Percentiles rank a stretch among this genome's conserved stretches.
These are phyloP conservation scores for Vigna angularis DNA, from an alignment of 306 rosid genomes.

Conservation along the genomic window DNA sequence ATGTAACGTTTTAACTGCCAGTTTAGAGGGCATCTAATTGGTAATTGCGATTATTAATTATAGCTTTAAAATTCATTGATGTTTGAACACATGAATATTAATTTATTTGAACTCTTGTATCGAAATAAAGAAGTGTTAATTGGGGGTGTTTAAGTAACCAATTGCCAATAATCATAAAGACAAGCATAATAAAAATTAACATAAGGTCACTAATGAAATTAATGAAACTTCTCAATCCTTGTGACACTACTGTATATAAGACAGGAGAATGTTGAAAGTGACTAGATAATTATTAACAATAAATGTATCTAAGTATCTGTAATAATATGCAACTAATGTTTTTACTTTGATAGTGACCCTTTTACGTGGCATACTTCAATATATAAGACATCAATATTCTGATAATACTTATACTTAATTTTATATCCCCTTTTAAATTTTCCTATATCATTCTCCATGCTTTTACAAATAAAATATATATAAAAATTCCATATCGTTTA, in stretches of 20 bases:
- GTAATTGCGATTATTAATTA: background rate
- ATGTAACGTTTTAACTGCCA: too few relatives aligned
- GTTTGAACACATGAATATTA: background rate
- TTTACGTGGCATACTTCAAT: too few relatives aligned
- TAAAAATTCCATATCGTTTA: too few relatives aligned
- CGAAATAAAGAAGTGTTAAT: background rate
- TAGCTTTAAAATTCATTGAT: background rate
- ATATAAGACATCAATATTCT: too few relatives aligned
- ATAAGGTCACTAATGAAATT: background rate
- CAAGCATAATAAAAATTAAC: background rate
- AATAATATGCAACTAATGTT: background rate
- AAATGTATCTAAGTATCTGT: background rate
- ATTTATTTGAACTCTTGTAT: background rate
- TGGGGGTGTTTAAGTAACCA: background rate
- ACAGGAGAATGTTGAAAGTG: background rate
- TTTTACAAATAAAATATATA: too few relatives aligned
- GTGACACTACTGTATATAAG: background rate
- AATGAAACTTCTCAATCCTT: background rate
- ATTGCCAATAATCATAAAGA: background rate
- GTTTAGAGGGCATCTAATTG: too few relatives aligned
- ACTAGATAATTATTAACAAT: slow-evolving; percentile 26
- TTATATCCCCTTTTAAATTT: too few relatives aligned
- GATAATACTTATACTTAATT: too few relatives aligned
- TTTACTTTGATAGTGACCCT: slow-evolving; percentile 8
- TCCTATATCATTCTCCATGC: too few relatives aligned